Conservation (phyloP, 1,284 basidiomycete species). For the Pholiota adiposa region DNA sequence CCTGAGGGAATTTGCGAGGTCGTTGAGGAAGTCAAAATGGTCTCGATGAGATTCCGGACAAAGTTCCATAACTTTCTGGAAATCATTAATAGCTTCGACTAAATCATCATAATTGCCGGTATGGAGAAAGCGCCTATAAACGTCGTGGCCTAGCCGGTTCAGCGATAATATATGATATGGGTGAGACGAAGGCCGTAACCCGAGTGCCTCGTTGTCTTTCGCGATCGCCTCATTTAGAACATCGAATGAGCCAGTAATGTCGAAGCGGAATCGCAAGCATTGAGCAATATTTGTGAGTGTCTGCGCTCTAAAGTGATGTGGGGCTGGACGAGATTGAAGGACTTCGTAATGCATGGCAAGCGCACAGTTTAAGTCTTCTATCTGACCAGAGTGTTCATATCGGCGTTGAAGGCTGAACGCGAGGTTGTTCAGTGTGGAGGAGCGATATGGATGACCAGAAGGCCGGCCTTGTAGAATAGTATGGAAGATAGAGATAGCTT, state of each 20-base stretch:
- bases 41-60: background rate
- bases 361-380: conserved; percentile 4
- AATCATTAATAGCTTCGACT: background rate
- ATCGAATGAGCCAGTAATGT: background rate
- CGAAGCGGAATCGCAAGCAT: background rate
- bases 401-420: background rate
- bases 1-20: background rate
- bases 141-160: background rate
- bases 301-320: conserved; percentile 4
- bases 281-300: background rate
- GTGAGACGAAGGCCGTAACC: background rate
- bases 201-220: background rate
- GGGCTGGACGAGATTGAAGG: conserved; percentile 1
- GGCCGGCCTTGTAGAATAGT: conserved; percentile 1
- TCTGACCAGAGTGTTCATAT: background rate
- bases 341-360: conserved; percentile 1
- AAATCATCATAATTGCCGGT: background rate
- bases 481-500: background rate
- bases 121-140: background rate
- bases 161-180: background rate
- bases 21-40: background rate
- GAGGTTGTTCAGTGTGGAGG: conserved; percentile 2
- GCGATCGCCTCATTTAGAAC: background rate
- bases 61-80: background rate
- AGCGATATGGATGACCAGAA: background rate